A percentile compares a stretch with the other conserved stretches of the same genome.
Conservation (phyloP, 2,329 filamentous ascomycete species). For the Pestalotiopsis sp. region DNA sequence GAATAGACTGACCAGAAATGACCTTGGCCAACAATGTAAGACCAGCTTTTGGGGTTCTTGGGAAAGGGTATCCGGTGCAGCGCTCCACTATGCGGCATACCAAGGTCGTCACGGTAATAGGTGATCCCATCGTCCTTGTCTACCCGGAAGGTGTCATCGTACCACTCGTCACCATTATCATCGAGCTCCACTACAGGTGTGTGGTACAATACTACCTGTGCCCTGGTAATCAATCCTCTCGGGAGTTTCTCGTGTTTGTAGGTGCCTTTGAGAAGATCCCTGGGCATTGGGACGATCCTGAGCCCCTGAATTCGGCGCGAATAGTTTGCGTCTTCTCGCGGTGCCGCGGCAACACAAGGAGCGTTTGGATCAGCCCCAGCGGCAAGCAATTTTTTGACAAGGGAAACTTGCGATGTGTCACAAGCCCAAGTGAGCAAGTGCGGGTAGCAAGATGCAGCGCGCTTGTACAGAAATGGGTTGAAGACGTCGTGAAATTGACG, state of each 20-base stretch:
- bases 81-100: not conserved
- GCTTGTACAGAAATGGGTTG: not conserved
- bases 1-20: not conserved
- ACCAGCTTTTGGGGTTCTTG: not conserved
- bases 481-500: not conserved
- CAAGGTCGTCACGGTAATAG: not conserved
- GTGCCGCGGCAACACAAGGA: not conserved
- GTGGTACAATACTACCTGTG: not conserved
- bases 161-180: not conserved
- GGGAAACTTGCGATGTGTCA: not conserved
- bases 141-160: no score
- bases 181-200: not conserved
- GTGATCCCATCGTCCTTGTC: not conserved
- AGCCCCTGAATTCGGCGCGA: not conserved
- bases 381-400: not conserved
- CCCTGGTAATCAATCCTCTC: not conserved
- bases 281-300: not conserved
- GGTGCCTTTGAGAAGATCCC: not conserved
- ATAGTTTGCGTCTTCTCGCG: not conserved
- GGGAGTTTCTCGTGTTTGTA: not conserved
- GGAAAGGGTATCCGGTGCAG: no score
- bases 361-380: not conserved
- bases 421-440: slow-evolving; percentile 4
- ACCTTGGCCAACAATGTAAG: not conserved
- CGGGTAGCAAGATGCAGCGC: not conserved